phyloP scores from a whole-genome alignment of 768 basidiomycete species.

The Agrocybe praecox region DNA sequence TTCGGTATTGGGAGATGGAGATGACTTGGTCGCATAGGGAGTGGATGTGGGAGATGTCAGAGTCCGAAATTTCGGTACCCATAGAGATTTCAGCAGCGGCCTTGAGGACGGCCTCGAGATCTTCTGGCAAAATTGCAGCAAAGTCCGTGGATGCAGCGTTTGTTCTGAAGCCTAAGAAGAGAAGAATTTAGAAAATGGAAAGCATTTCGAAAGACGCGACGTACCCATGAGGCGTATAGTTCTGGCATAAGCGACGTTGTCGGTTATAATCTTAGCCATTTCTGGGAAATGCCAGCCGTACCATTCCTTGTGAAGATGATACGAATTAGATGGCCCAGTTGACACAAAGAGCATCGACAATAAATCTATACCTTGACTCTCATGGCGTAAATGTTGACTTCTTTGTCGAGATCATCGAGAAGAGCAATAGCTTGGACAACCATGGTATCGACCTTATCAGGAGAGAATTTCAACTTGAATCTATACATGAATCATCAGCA shows the following conservation, averaged over 20 bases:
- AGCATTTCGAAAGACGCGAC: constrained; percentile 17
- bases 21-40: constrained; percentile 98
- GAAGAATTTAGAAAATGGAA: not conserved
- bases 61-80: constrained; percentile 99
- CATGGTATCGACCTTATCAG: constrained; percentile 99
- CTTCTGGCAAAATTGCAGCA: constrained; percentile 91
- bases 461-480: constrained; percentile 99
- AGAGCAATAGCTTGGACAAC: constrained; percentile 98
- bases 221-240: constrained; percentile 88
- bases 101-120: constrained; percentile 93
- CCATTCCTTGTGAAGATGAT: constrained; percentile 76
- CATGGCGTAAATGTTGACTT: constrained; percentile 99
- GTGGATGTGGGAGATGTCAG: constrained; percentile 96
- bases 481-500: constrained; percentile 37
- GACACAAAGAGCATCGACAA: not conserved
- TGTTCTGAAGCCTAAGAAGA: constrained; percentile 81
- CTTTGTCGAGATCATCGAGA: constrained; percentile 98
- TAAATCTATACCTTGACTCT: constrained; percentile 78
- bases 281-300: constrained; percentile 99
- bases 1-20: constrained; percentile 91
- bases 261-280: constrained; percentile 97
- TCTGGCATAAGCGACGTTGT: constrained; percentile 97
- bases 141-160: constrained; percentile 88
- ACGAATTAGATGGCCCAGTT: not conserved
- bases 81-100: constrained; percentile 97